A percentile compares a stretch with the other conserved stretches of the same genome.
phyloP scores from a whole-genome alignment of 2,329 filamentous ascomycete species.

The Coniochaeta sp. region DNA sequence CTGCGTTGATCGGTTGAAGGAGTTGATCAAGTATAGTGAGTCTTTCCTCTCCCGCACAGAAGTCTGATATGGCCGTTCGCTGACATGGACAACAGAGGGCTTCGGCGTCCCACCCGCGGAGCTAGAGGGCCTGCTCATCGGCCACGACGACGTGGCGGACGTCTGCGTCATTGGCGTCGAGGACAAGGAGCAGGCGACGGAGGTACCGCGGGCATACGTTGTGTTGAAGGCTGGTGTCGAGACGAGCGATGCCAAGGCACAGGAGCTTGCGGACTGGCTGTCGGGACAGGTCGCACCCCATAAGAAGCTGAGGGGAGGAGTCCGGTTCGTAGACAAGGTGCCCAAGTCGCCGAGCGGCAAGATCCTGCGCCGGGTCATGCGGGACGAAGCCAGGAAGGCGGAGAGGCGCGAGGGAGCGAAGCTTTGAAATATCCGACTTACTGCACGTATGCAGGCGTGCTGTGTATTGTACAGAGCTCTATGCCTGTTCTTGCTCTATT shows the following conservation, averaged over 20 bases:
- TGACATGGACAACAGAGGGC: conserved; percentile 48
- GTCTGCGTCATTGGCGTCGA: conserved; percentile 57
- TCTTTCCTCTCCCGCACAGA: conserved; percentile 2
- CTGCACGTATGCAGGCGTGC: conserved; percentile 4
- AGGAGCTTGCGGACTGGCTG: conserved; percentile 30
- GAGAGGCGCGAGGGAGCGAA: conserved; percentile 30
- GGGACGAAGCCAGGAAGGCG: conserved; percentile 30
- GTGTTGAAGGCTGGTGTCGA: conserved; percentile 37
- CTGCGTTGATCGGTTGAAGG: conserved; percentile 81
- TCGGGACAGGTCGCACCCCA: conserved; percentile 33
- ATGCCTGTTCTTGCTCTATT: conserved; percentile 13
- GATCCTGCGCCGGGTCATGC: conserved; percentile 35
- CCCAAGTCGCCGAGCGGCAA: conserved; percentile 62
- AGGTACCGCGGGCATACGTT: conserved; percentile 62
- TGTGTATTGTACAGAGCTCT: conserved; percentile 7
- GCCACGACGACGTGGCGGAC: conserved; percentile 39
- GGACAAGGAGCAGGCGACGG: conserved; percentile 54
- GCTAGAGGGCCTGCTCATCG: conserved; percentile 42
- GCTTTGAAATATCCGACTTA: conserved; percentile 22
- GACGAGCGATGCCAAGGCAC: conserved; percentile 26
- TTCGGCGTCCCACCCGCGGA: conserved; percentile 67
- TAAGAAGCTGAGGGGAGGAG: conserved; percentile 64
- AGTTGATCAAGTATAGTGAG: conserved; percentile 54
- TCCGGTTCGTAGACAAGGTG: conserved; percentile 60
- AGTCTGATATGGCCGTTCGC: not conserved